Evolutionary conservation across 2,329 filamentous ascomycete genomes (phyloP).

Genomic region (Sordariomycetes sp.): DNA sequence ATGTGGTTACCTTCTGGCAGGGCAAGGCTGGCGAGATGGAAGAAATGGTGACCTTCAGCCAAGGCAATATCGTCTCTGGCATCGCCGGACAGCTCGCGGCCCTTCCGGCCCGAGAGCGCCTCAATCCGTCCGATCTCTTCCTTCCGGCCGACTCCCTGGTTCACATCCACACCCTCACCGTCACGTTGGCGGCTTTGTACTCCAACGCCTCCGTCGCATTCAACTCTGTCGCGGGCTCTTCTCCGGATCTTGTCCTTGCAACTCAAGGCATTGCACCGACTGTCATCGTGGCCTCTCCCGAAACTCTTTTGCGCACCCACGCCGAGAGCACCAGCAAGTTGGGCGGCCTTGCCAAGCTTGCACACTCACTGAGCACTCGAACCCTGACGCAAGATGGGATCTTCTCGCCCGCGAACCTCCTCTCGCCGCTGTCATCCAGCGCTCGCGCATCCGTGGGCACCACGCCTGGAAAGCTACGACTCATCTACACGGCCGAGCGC

Average conservation of each 20-base stretch:
- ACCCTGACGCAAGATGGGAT: slow-evolving; percentile 61
- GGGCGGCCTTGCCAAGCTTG: slow-evolving; percentile 51
- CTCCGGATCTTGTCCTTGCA: slow-evolving; percentile 62
- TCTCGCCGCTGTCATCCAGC: slow-evolving; percentile 46
- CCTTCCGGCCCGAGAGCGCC: slow-evolving; percentile 64
- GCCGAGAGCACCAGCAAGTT: slow-evolving; percentile 49
- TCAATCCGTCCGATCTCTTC: slow-evolving; percentile 70
- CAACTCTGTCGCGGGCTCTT: slow-evolving; percentile 74
- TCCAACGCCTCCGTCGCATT: slow-evolving; percentile 78
- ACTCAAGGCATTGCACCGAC: slow-evolving; percentile 71
- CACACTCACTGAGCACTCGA: slow-evolving; percentile 64
- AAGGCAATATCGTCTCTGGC: slow-evolving; percentile 79
- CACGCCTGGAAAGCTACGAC: slow-evolving; percentile 64
- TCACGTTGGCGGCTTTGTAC: slow-evolving; percentile 76
- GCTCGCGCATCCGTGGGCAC: slow-evolving; percentile 50
- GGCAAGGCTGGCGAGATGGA: slow-evolving; percentile 39
- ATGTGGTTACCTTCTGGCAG: slow-evolving; percentile 61
- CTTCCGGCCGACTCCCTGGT: slow-evolving; percentile 76
- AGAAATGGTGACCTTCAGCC: slow-evolving; percentile 74
- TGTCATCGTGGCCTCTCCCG: slow-evolving; percentile 68
- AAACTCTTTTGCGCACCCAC: slow-evolving; percentile 62
- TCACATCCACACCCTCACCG: slow-evolving; percentile 66
- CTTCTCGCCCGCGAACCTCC: slow-evolving; percentile 48
- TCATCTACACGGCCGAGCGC: slow-evolving; percentile 72
- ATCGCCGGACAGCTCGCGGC: slow-evolving; percentile 69